Conservation (phyloP, 2,329 filamentous ascomycete species). For the Macrophomina phaseolina region DNA sequence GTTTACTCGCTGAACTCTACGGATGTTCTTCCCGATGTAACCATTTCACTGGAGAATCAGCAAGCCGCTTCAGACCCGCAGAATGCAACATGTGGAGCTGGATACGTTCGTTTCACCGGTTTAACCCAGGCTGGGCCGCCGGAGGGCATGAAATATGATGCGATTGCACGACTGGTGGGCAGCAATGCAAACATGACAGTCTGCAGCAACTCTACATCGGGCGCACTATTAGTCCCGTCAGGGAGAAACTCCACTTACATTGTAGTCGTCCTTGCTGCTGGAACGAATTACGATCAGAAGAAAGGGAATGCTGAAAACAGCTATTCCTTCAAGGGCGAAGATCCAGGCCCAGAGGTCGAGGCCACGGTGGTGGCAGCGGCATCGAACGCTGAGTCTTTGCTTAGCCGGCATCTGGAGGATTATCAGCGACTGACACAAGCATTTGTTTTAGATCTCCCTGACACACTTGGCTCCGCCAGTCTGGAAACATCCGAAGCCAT, state of each 20-base stretch:
- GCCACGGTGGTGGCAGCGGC: constrained; percentile 42
- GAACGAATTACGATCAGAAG: constrained; percentile 58
- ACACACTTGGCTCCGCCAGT: constrained; percentile 48
- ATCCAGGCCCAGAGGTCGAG: constrained; percentile 51
- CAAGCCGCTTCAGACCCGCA: constrained; percentile 39
- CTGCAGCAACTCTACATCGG: constrained; percentile 29
- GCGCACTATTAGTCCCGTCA: constrained; percentile 29
- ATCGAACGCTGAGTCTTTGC: constrained; percentile 42
- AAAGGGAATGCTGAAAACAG: constrained; percentile 52
- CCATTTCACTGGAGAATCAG: constrained; percentile 51
- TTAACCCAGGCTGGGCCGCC: constrained; percentile 49
- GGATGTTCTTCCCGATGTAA: constrained; percentile 47
- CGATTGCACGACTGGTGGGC: constrained; percentile 42
- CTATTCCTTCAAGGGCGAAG: constrained; percentile 57
- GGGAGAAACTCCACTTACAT: constrained; percentile 34
- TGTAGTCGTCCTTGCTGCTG: constrained; percentile 51
- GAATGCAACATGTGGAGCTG: constrained; percentile 41
- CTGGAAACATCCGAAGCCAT: constrained; percentile 47
- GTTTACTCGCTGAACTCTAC: constrained; percentile 44
- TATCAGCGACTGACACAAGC: constrained; percentile 47
- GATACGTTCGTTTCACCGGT: constrained; percentile 41
- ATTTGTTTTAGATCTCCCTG: constrained; percentile 55
- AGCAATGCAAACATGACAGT: constrained; percentile 29
- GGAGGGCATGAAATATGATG: constrained; percentile 54
- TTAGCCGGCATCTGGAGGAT: constrained; percentile 48